Percentiles rank a stretch among this genome's conserved stretches.
Evolutionary conservation across 2,329 filamentous ascomycete genomes (phyloP).

Genomic region (Ascosphaera acerosa): DNA sequence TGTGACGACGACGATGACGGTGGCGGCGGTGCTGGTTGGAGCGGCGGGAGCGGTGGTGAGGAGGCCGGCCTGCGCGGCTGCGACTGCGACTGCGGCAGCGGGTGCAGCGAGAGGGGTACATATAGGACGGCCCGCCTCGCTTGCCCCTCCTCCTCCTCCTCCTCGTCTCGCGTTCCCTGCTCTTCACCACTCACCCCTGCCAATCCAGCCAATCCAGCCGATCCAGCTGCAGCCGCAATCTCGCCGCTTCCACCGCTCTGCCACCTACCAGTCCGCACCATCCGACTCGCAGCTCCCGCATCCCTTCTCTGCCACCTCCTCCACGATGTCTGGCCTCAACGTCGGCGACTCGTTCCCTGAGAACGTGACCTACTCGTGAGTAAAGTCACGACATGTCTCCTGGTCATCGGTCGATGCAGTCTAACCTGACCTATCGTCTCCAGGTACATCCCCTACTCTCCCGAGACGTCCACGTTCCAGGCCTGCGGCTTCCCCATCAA

Average conservation of each 20-base stretch:
- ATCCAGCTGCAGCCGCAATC: background rate
- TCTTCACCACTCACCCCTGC: constrained; percentile 1
- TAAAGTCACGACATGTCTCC: no score
- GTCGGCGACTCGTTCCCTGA: constrained; percentile 63
- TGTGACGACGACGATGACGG: no score
- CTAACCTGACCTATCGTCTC: constrained; percentile 2
- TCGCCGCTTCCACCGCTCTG: background rate
- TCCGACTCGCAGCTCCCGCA: no score
- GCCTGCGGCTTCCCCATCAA: constrained; percentile 53
- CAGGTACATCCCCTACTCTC: constrained; percentile 49
- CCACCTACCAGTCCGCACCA: background rate
- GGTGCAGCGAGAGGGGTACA: no score
- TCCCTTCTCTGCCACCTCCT: constrained; percentile 2
- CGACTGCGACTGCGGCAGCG: no score
- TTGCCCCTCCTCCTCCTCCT: background rate
- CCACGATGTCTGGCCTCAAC: constrained; percentile 44
- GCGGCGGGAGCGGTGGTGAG: no score
- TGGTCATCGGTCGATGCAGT: constrained; percentile 1
- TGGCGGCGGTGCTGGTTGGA: no score
- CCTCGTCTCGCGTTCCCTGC: background rate
- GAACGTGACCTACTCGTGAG: constrained; percentile 50
- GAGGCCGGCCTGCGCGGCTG: no score
- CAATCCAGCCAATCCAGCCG: background rate
- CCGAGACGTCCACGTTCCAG: constrained; percentile 41
- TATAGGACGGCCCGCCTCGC: no score